phyloP scores from a whole-genome alignment of 2,329 filamentous ascomycete species.

The Sporothrix protearum region DNA sequence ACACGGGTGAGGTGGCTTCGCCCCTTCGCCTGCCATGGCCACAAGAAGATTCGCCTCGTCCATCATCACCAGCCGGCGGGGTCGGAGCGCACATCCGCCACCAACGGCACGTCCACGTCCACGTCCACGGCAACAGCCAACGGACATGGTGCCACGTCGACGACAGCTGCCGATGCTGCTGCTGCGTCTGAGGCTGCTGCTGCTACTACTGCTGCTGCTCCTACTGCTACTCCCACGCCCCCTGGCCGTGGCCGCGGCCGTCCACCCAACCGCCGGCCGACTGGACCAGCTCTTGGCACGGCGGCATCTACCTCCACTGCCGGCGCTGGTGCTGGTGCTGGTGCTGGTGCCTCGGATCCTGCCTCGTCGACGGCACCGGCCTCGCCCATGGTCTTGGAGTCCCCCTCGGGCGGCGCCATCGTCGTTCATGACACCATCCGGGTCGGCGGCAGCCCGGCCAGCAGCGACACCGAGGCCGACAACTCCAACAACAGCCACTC shows the following conservation, averaged over 20 bases:
- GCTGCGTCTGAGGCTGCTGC: neutral
- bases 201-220: neutral
- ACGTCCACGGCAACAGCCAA: neutral
- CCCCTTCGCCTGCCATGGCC: constrained; percentile 32
- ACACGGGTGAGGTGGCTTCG: constrained; percentile 25
- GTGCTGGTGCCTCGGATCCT: neutral
- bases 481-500: neutral
- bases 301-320: neutral
- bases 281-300: neutral
- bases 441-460: constrained; percentile 45
- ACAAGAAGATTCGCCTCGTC: constrained; percentile 40
- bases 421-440: constrained; percentile 58
- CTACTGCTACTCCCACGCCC: neutral
- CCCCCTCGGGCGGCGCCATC: constrained; percentile 40
- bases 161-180: neutral
- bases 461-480: constrained; percentile 35
- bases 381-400: constrained; percentile 32
- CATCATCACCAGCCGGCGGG: constrained; percentile 12
- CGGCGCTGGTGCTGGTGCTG: neutral
- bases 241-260: constrained; percentile 20
- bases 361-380: neutral
- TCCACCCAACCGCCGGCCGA: constrained; percentile 12
- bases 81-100: neutral
- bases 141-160: neutral
- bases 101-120: neutral